A percentile compares a stretch with the other conserved stretches of the same genome.
Evolutionary conservation across 2,329 filamentous ascomycete genomes (phyloP).

Genomic region (Ophiosphaerella herpotricha): DNA sequence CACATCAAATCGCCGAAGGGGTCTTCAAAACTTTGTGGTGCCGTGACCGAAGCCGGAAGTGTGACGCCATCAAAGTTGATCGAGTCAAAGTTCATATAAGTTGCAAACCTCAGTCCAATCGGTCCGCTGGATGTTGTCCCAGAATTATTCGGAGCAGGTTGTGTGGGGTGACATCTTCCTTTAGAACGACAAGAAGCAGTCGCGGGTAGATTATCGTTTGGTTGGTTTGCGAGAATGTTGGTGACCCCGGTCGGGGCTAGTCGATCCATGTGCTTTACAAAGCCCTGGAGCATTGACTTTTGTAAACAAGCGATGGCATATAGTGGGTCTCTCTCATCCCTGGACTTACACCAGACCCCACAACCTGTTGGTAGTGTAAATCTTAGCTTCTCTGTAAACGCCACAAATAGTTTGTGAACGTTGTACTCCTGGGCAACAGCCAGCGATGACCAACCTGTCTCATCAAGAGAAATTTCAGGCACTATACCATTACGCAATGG

Average conservation of each 20-base stretch:
- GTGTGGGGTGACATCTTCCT: background rate
- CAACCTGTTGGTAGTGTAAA: slow-evolving; percentile 14
- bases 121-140: background rate
- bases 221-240: too few species aligned
- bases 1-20: slow-evolving; percentile 22
- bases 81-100: slow-evolving; percentile 17
- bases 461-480: background rate
- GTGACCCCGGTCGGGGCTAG: background rate
- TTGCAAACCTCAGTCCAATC: slow-evolving; percentile 9
- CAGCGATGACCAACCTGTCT: slow-evolving; percentile 19
- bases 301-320: slow-evolving; percentile 22
- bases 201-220: background rate
- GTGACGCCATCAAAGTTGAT: slow-evolving; percentile 22
- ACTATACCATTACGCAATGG: background rate
- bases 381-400: slow-evolving; percentile 20
- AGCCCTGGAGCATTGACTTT: slow-evolving; percentile 16
- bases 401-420: slow-evolving; percentile 17
- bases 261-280: slow-evolving; percentile 20
- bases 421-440: slow-evolving; percentile 18
- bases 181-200: background rate
- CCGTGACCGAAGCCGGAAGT: slow-evolving; percentile 2
- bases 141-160: background rate
- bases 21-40: slow-evolving; percentile 2
- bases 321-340: slow-evolving; percentile 12
- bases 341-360: slow-evolving; percentile 2